phyloP scores from a whole-genome alignment of 768 basidiomycete genomes.

The Pleurotus salmoneostramineus region DNA sequence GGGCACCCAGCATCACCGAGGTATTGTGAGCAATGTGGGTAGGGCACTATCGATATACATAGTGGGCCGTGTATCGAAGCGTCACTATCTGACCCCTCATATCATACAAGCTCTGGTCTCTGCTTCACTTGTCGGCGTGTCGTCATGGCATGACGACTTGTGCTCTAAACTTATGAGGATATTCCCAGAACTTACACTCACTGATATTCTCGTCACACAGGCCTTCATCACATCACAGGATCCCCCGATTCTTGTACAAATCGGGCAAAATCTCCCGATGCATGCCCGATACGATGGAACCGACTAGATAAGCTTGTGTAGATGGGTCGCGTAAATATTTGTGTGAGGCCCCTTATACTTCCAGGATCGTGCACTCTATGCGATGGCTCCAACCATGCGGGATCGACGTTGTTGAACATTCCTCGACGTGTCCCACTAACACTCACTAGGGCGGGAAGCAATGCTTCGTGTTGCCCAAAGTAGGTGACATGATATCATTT shows the following conservation, averaged over 20 bases:
- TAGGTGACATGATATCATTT: background rate
- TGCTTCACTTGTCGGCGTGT: background rate
- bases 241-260: background rate
- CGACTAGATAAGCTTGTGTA: constrained; percentile 7
- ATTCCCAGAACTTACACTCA: background rate
- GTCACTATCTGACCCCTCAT: no score
- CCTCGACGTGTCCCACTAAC: background rate
- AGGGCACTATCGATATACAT: no score
- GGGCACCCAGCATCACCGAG: no score
- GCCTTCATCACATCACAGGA: background rate
- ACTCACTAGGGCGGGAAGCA: background rate
- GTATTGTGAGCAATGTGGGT: no score
- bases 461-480: background rate
- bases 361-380: background rate
- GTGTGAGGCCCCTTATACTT: constrained; percentile 3
- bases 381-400: background rate
- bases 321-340: constrained; percentile 8
- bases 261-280: constrained; percentile 7
- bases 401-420: no score
- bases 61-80: no score
- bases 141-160: background rate
- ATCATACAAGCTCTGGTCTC: no score
- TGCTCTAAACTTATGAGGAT: background rate
- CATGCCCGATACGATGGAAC: background rate
- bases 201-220: background rate